A percentile compares a stretch with the other conserved stretches of the same genome.
phyloP scores from a whole-genome alignment of 2,329 filamentous ascomycete genomes.

The Endocalyx cinctus region DNA sequence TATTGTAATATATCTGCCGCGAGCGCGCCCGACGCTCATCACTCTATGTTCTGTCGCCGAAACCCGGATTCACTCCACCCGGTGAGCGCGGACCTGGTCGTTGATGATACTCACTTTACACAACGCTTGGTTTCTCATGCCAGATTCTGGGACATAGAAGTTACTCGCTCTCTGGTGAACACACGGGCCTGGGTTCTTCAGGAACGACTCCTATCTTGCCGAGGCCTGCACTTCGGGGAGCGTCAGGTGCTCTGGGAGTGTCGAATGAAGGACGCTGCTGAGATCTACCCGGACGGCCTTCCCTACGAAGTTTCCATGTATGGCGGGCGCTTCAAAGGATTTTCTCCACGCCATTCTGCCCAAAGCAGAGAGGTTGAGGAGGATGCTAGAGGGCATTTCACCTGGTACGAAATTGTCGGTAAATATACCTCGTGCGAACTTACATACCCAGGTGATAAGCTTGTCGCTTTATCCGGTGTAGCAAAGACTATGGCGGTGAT shows the following conservation, averaged over 20 bases:
- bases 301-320: too few species aligned
- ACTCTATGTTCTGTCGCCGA: not conserved
- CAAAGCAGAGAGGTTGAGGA: not conserved
- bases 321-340: not conserved
- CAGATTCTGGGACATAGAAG: not conserved
- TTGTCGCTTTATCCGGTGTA: not conserved
- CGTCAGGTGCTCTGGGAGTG: not conserved
- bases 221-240: not conserved
- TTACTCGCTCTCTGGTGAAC: not conserved
- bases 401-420: not conserved
- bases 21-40: not conserved
- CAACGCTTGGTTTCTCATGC: not conserved
- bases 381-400: not conserved
- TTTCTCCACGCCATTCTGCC: not conserved
- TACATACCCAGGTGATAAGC: not conserved
- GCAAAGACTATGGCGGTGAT: not conserved
- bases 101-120: not conserved
- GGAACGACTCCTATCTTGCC: not conserved
- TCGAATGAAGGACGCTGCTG: not conserved
- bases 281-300: not conserved
- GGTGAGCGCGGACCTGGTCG: not conserved
- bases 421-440: not conserved
- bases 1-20: conserved; percentile 1
- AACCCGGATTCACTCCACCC: not conserved
- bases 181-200: not conserved